These are phyloP conservation scores for Lasiodiplodia sp. DNA, from an alignment of 2,329 filamentous ascomycete genomes.

Conservation along the genomic window DNA sequence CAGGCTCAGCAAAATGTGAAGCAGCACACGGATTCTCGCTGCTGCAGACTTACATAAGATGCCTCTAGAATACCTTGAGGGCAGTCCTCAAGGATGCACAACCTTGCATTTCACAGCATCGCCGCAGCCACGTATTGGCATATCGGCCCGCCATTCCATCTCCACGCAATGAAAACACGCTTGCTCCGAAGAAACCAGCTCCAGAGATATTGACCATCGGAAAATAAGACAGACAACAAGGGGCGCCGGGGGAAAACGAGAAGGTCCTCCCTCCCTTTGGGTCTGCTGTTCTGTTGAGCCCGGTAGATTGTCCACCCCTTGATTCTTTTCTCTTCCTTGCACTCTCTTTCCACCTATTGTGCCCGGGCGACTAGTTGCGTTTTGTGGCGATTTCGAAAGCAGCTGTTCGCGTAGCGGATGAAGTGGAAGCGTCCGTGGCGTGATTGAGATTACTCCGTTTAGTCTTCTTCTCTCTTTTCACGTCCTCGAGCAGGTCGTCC, in stretches of 20 bases:
- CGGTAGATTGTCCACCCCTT: not conserved
- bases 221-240: not conserved
- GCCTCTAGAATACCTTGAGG: not conserved
- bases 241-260: no score
- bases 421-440: not conserved
- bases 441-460: not conserved
- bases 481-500: slow-evolving; percentile 22
- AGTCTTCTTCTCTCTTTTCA: slow-evolving; percentile 17
- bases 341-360: not conserved
- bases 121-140: not conserved
- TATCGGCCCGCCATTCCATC: not conserved
- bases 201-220: not conserved
- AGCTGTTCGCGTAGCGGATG: not conserved
- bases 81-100: not conserved
- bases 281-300: not conserved
- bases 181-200: not conserved
- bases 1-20: not conserved
- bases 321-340: not conserved
- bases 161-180: not conserved
- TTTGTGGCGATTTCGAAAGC: not conserved
- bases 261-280: no score
- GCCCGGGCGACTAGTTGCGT: not conserved
- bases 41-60: not conserved
- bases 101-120: not conserved
- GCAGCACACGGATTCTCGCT: not conserved